Conservation (phyloP, 768 basidiomycete genomes). For the Phlegmacium glaucopus region DNA sequence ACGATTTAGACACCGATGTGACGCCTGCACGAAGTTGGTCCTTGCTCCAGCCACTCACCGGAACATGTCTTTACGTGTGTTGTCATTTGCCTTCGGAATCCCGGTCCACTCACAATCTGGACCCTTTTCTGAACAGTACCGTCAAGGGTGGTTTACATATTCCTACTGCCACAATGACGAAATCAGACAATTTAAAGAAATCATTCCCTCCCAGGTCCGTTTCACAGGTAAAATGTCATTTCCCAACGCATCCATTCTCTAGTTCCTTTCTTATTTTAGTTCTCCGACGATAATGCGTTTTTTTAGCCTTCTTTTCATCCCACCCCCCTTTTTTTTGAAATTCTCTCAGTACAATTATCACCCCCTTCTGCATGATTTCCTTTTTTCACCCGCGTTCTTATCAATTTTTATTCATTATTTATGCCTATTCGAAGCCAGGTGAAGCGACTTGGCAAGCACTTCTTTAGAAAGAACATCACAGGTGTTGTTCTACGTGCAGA, state of each 20-base stretch:
- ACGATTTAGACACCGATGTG: constrained; percentile 55
- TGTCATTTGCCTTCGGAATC: constrained; percentile 23
- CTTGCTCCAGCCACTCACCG: constrained; percentile 73
- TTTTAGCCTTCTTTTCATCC: constrained; percentile 20
- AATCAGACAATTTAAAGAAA: constrained; percentile 94
- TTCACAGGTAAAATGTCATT: constrained; percentile 50
- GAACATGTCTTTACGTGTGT: constrained; percentile 83
- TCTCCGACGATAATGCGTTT: constrained; percentile 19
- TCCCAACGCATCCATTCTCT: constrained; percentile 8
- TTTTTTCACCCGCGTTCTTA: constrained; percentile 20
- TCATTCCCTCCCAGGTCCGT: constrained; percentile 59
- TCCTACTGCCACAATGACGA: constrained; percentile 93
- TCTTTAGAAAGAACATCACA: constrained; percentile 10
- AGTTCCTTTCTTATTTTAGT: constrained; percentile 18
- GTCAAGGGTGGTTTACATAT: constrained; percentile 96
- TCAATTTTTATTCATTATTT: constrained; percentile 17
- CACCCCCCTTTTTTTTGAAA: constrained; percentile 20
- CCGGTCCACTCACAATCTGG: constrained; percentile 15
- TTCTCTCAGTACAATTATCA: constrained; percentile 19
- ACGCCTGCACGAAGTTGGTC: constrained; percentile 80
- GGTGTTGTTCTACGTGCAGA: constrained; percentile 9
- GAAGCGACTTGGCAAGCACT: constrained; percentile 9
- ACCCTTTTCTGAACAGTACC: constrained; percentile 50
- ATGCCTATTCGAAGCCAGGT: constrained; percentile 17
- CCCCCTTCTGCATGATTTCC: constrained; percentile 19